Percentiles rank a stretch among this genome's conserved stretches.
Conservation (phyloP, 2,329 filamentous ascomycete genomes). For the Penicillium sp. region DNA sequence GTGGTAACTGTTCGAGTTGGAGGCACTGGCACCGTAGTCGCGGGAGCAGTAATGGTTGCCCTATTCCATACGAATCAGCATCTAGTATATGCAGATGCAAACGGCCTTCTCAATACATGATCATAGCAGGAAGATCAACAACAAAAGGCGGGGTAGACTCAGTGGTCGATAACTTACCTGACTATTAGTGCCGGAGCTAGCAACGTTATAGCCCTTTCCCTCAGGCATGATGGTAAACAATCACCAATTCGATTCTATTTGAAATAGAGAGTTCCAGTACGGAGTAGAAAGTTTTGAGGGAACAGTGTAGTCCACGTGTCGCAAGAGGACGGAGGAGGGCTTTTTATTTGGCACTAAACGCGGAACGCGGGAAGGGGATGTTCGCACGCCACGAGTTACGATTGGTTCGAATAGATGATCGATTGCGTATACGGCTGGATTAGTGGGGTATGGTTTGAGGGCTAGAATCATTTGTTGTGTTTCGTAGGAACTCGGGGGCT, state of each 20-base stretch:
- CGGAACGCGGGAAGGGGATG: too few species aligned
- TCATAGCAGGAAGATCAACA: background rate
- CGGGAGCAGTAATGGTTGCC: constrained; percentile 71
- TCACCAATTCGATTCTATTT: too few species aligned
- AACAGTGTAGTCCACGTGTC: background rate
- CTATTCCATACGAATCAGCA: too few species aligned
- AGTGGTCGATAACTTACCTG: constrained; percentile 56
- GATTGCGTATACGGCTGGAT: background rate
- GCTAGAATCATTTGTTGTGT: background rate
- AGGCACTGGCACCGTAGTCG: constrained; percentile 61
- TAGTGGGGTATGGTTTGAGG: background rate
- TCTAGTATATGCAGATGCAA: background rate
- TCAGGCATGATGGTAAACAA: constrained; percentile 20
- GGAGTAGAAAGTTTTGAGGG: too few species aligned
- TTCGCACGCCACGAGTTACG: background rate
- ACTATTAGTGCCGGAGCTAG: constrained; percentile 62
- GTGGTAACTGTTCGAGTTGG: constrained; percentile 61
- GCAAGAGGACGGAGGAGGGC: background rate
- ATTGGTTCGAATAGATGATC: background rate
- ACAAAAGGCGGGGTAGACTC: background rate
- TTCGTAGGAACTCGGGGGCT: background rate
- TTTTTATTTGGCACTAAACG: background rate
- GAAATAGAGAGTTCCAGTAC: too few species aligned
- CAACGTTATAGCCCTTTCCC: constrained; percentile 45
- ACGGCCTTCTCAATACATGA: background rate